Base-by-base conservation (phyloP, 2,329 filamentous ascomycete genomes). In the Nemania bipapillata region DNA sequence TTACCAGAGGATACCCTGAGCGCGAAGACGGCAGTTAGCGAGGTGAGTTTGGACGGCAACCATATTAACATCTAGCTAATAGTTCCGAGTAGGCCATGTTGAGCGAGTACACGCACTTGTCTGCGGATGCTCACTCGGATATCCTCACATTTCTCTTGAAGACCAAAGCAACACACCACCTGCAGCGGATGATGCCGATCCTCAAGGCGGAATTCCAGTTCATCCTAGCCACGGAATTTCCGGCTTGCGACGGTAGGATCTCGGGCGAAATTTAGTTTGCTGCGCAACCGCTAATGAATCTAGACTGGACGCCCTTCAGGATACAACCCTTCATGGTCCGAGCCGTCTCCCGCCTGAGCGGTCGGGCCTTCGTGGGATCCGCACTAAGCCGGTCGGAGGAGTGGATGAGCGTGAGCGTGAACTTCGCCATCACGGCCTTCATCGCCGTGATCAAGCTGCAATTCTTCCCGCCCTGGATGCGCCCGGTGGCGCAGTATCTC, bases 291-390 rank as follows among this genome's bases (percentile, higher is more conserved):
- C 70, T 72, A 68, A 63, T 35, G 4, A 17, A 17, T n/a, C 15
- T 62, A 84, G 86, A 88, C 68, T 89, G 87, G 87, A 87, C 83
- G 0, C 75, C 85, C 0, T 82, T 87, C 58, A 83, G 82, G 71
- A 82, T 87, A 72, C 85, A 86, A 42, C 82, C 83, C 0, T 84
- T 87, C 65, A 79, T 86, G 50, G 79, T 88, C 1, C 80, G 84
- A 24, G 80, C 84, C 3, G 79, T 89, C 11, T 83, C 86, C 6
- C 83, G 86, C 1, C 73, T 89, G 24, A 87, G 85, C 28, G 85
- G 86, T 0, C 80, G 83, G 22, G 81, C 85, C 4, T 88, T 88
- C 69, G 82, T 88, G 6, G 86, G 86, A 1, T 73, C 82, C 2
- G 77, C 80, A 15, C 79, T 88, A 63, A 86, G 83, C 72, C 85